Evolutionary conservation across 441 rosid genomes (phyloP), one percentile per base, ranked within the genome.

Genomic region (Metrosideros polymorpha): DNA sequence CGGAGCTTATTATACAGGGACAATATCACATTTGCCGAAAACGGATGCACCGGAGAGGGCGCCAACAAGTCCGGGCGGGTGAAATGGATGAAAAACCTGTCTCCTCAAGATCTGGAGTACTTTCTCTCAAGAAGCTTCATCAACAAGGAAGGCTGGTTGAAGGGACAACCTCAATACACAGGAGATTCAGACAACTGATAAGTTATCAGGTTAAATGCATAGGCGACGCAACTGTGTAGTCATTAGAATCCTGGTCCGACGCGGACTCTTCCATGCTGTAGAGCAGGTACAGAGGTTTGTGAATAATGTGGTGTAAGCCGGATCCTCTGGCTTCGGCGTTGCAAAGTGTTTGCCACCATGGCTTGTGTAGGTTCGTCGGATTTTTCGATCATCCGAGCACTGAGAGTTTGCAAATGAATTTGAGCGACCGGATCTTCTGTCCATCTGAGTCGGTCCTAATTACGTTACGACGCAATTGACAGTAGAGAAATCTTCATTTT

Each of bases 141-240:
- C 29, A 24, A 51, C 56, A 49, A 63, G 39, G 86, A 85, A 8
- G 82, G 82, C 27, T 85, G 82, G 86, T 24, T 85, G n/a, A 2
- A 18, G 25, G 6, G 29, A 4, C 86, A 61, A 7, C 86, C 86
- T 25, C 0, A 15, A 47, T 19, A 52, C 84, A 22, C 9, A 4
- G 45, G 45, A 66, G 77, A 66, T 19, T 42, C 45, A 66, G 25
- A 66, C 45, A 66, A 10, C 27, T 10, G 27, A 35, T 35, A 35
- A 9, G 77, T 66, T 19, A 66, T 66, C 77, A 22, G 77, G 24
- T 66, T 10, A 10, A 35, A 35, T 32, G 76, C 25, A 32, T 18
- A 63, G 8, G 25, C 25, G 27, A 4, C 45, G 39, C 45, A 4
- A 32, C 8, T 35, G 45, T 9, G 1, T 35, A 9, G 45, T 66